A percentile compares a stretch with the other conserved stretches of the same genome.
Conservation (phyloP, 257 asterid species). For the Solanum bulbocastanum region DNA sequence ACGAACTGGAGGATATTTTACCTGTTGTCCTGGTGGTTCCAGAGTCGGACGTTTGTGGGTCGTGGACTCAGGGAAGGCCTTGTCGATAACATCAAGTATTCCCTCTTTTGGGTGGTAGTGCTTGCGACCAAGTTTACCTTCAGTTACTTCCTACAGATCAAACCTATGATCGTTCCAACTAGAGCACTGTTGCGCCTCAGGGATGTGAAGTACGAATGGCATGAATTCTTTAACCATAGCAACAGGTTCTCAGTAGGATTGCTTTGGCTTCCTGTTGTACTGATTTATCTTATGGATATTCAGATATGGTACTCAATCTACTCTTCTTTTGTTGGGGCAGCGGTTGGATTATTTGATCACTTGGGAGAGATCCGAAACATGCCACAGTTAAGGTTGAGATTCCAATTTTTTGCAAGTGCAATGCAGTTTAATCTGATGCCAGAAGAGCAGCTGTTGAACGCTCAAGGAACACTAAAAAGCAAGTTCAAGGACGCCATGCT, state of each 20-base stretch:
- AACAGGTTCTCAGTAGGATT: constrained; percentile 87
- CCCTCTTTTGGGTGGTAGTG: constrained; percentile 77
- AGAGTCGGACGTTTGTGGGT: constrained; percentile 84
- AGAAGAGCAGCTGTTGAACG: constrained; percentile 85
- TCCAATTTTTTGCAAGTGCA: constrained; percentile 97
- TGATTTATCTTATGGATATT: constrained; percentile 90
- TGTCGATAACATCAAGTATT: constrained; percentile 73
- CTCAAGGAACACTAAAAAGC: constrained; percentile 67
- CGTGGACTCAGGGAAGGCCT: constrained; percentile 98
- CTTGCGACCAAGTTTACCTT: constrained; percentile 76
- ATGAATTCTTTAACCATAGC: constrained; percentile 59
- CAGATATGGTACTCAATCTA: constrained; percentile 96
- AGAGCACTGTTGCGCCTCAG: constrained; percentile 45
- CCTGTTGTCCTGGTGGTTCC: constrained; percentile 96
- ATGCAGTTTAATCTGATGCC: constrained; percentile 98
- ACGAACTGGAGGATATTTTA: constrained; percentile 85
- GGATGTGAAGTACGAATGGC: constrained; percentile 65
- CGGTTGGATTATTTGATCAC: constrained; percentile 88
- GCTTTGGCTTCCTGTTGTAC: constrained; percentile 86
- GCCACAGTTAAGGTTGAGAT: constrained; percentile 90
- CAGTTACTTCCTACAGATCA: constrained; percentile 95
- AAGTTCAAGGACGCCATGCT: constrained; percentile 70
- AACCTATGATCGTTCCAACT: constrained; percentile 88
- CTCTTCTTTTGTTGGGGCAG: constrained; percentile 85
- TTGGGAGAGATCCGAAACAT: constrained; percentile 97